Percentiles rank a stretch among this genome's conserved stretches.
These are phyloP conservation scores for Metrosideros polymorpha DNA, from an alignment of 441 rosid genomes.

Conservation along the genomic window DNA sequence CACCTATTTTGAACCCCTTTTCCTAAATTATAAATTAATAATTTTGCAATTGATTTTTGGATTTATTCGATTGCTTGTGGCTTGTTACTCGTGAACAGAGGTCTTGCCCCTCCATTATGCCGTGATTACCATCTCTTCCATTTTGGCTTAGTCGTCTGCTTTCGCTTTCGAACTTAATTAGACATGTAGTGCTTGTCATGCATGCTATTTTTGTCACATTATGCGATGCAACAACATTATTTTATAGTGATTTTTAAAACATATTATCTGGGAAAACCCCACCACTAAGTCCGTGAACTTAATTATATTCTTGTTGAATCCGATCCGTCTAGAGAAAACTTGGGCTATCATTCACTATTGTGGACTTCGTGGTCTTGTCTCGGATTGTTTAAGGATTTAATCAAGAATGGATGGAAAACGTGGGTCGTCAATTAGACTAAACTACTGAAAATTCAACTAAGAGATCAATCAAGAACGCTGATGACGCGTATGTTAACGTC, in stretches of 20 bases:
- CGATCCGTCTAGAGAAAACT: not conserved
- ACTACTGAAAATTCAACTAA: not conserved
- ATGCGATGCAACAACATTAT: not conserved
- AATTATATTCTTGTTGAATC: not conserved
- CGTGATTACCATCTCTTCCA: not conserved
- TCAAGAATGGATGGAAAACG: not conserved
- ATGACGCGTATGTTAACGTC: not conserved
- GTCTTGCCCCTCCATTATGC: not conserved
- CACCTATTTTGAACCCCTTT: not conserved
- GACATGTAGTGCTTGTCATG: not conserved
- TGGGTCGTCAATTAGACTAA: not conserved
- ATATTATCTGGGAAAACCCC: not conserved
- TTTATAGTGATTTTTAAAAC: not conserved
- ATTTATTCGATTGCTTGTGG: not conserved
- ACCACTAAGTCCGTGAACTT: not conserved
- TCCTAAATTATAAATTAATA: not conserved
- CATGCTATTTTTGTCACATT: not conserved
- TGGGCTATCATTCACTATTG: not conserved
- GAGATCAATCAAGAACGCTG: not conserved
- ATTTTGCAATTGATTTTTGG: not conserved
- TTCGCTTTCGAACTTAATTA: not conserved
- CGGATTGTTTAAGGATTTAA: not conserved
- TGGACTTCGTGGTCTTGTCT: not conserved
- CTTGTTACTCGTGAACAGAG: not conserved
- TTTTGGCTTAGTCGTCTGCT: not conserved